These are phyloP conservation scores for Ramaria sp. DNA, from an alignment of 768 basidiomycete species.

Conservation along the genomic window DNA sequence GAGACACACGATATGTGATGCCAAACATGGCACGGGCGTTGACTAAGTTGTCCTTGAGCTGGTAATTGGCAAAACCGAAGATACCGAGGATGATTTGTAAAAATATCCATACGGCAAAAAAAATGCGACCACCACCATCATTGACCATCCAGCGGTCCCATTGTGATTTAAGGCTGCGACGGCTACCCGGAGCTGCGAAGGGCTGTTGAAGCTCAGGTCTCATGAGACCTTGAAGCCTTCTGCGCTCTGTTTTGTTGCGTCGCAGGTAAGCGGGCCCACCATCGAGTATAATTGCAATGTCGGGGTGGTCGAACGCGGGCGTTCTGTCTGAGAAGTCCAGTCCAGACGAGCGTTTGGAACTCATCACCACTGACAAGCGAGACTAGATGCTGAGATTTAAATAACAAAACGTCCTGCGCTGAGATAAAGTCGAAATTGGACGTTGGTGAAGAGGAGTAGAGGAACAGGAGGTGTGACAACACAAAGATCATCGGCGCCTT, in stretches of 20 bases:
- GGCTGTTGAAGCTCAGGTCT: conserved; percentile 34
- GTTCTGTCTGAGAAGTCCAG: conserved; percentile 57
- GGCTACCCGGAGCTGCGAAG: conserved; percentile 22
- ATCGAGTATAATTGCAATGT: conserved; percentile 25
- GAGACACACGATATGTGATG: conserved; percentile 56
- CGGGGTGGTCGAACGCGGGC: conserved; percentile 37
- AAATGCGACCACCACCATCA: conserved; percentile 70
- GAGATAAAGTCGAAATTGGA: too few species aligned
- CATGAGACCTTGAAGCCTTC: conserved; percentile 77
- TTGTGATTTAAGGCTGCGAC: conserved; percentile 32
- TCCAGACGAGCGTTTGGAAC: conserved; percentile 26
- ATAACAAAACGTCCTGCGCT: too few species aligned
- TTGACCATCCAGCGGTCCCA: conserved; percentile 66
- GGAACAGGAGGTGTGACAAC: too few species aligned
- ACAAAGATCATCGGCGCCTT: too few species aligned
- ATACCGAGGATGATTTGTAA: conserved; percentile 67
- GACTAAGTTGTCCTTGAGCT: conserved; percentile 64
- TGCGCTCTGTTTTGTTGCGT: conserved; percentile 49
- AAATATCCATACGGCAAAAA: conserved; percentile 72
- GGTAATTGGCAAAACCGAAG: conserved; percentile 71
- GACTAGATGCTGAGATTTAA: too few species aligned
- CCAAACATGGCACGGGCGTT: conserved; percentile 61
- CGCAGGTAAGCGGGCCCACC: conserved; percentile 42
- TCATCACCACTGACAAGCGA: too few species aligned
- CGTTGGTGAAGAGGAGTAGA: too few species aligned